Evolutionary conservation across 1,284 basidiomycete species (phyloP).

Genomic region (Cerioporus squamosus): DNA sequence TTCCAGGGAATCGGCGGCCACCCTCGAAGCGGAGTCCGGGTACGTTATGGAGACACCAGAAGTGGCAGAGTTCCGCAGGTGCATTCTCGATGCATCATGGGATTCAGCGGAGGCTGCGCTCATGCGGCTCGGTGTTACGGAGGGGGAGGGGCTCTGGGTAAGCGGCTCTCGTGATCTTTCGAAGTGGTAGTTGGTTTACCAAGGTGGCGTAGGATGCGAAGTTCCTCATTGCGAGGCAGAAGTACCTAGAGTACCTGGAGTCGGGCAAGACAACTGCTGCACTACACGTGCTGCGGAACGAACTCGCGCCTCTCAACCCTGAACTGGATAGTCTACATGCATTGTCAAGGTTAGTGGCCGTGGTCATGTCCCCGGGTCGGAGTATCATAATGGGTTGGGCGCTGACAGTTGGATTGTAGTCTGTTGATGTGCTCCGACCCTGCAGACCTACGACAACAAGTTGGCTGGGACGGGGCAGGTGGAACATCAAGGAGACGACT

Average conservation of each 20-base stretch:
- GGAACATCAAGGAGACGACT: conserved; percentile 80
- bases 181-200: conserved; percentile 19
- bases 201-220: conserved; percentile 65
- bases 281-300: conserved; percentile 83
- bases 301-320: conserved; percentile 80
- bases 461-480: conserved; percentile 89
- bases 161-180: conserved; percentile 28
- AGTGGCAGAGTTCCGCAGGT: conserved; percentile 82
- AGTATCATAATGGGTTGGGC: too few relatives aligned
- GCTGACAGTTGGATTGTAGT: conserved; percentile 43
- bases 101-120: conserved; percentile 77
- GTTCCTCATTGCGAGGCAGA: conserved; percentile 92
- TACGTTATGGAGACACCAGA: conserved; percentile 82
- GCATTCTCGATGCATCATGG: conserved; percentile 88
- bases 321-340: conserved; percentile 82
- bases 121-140: conserved; percentile 65
- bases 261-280: conserved; percentile 82
- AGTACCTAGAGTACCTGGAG: conserved; percentile 96
- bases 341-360: conserved; percentile 73
- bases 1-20: conserved; percentile 83
- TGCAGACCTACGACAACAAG: conserved; percentile 81
- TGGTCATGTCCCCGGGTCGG: too few relatives aligned
- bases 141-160: conserved; percentile 71
- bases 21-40: conserved; percentile 92
- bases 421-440: conserved; percentile 89